A percentile compares a stretch with the other conserved stretches of the same genome.
Conservation (phyloP, 1,284 basidiomycete genomes). For the Xerocomus minutiporus region DNA sequence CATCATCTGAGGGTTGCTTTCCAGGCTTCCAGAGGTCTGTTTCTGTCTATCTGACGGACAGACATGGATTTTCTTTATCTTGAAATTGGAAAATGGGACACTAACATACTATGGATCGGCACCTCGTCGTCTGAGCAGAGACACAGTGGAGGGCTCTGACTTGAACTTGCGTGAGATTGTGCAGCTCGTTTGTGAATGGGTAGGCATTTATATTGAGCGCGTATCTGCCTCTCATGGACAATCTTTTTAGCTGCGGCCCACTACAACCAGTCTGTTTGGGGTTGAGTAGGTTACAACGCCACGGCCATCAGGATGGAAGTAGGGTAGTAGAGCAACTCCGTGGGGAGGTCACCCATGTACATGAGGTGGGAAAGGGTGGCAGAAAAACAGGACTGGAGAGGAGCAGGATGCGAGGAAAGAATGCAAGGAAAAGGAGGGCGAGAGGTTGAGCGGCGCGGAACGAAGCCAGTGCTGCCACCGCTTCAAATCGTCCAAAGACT, state of each 20-base stretch:
- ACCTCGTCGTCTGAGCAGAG: not conserved
- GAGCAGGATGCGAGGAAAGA: too few species aligned
- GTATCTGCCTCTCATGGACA: not conserved
- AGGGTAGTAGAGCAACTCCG: too few species aligned
- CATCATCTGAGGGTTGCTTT: not conserved
- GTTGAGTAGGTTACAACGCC: not conserved
- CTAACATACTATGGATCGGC: not conserved
- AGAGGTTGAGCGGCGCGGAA: too few species aligned
- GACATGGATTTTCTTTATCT: not conserved
- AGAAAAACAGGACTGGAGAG: too few species aligned
- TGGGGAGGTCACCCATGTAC: too few species aligned
- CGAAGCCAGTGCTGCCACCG: too few species aligned
- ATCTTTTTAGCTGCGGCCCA: not conserved
- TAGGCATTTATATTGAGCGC: not conserved
- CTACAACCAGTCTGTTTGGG: not conserved
- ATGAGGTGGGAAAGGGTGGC: too few species aligned
- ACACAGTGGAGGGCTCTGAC: not conserved
- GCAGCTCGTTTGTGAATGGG: constrained; percentile 1
- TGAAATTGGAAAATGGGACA: not conserved
- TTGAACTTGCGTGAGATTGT: not conserved
- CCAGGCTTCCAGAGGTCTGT: not conserved
- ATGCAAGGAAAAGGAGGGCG: too few species aligned
- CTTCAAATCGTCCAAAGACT: too few species aligned
- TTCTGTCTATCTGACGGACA: constrained; percentile 1
- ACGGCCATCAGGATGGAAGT: too few species aligned